These are phyloP conservation scores for Rhizopus stolonifer DNA, from an alignment of 371 early-diverging fungal genomes.

Conservation along the genomic window DNA sequence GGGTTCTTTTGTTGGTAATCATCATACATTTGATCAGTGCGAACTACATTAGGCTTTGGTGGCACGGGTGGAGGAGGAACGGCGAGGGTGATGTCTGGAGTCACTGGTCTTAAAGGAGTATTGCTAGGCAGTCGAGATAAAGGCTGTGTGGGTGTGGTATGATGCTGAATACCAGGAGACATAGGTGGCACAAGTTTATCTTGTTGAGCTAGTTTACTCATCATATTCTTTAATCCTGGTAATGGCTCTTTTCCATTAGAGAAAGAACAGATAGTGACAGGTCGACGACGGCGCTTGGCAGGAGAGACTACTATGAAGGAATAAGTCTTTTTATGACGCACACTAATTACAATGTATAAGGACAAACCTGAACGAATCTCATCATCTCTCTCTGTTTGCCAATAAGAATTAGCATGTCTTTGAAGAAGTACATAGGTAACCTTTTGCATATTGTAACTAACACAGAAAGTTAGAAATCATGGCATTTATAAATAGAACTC, in stretches of 20 bases:
- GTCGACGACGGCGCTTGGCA: constrained; percentile 40
- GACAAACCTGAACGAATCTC: constrained; percentile 32
- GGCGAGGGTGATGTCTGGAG: constrained; percentile 11
- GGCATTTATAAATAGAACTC: not conserved
- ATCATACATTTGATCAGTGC: constrained; percentile 28
- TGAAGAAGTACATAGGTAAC: constrained; percentile 50
- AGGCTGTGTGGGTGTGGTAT: constrained; percentile 8
- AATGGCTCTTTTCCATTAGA: constrained; percentile 32
- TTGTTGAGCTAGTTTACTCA: constrained; percentile 31
- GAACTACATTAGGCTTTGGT: constrained; percentile 42
- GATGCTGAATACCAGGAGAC: constrained; percentile 21
- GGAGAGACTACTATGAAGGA: constrained; percentile 21
- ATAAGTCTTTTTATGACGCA: not conserved
- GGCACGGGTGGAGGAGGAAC: constrained; percentile 44
- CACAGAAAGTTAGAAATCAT: not conserved
- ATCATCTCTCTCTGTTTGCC: constrained; percentile 46
- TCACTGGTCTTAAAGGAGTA: constrained; percentile 2
- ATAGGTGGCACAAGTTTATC: constrained; percentile 18
- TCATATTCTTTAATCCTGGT: constrained; percentile 40
- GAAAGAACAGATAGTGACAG: constrained; percentile 45
- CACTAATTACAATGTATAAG: not conserved
- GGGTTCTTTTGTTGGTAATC: constrained; percentile 9
- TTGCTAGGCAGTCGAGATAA: constrained; percentile 2
- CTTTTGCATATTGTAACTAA: constrained; percentile 54
- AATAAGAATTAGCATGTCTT: constrained; percentile 45